Conservation (phyloP, 208 protist genomes). For the Leishmania aethiopica region DNA sequence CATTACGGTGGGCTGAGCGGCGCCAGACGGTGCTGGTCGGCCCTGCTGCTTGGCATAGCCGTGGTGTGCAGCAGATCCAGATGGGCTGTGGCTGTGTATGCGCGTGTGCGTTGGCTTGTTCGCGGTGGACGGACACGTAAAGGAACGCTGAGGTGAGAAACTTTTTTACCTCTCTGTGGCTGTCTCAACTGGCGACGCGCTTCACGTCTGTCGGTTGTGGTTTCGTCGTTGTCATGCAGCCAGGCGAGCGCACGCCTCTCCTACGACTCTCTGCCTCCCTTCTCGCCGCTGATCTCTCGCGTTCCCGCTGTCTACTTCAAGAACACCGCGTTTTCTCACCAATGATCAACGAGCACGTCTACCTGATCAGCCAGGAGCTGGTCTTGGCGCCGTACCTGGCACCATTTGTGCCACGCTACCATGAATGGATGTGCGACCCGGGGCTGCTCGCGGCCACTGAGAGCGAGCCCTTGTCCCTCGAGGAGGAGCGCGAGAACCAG, state of each 20-base stretch:
- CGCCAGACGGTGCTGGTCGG: background rate
- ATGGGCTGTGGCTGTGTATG: too few relatives aligned
- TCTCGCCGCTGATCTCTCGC: background rate
- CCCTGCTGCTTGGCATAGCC: too few relatives aligned
- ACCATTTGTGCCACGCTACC: slow-evolving; percentile 83
- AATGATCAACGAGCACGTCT: slow-evolving; percentile 88
- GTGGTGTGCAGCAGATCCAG: too few relatives aligned
- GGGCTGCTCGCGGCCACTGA: slow-evolving; percentile 75
- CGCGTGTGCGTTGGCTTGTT: too few relatives aligned
- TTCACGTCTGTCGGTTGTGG: background rate
- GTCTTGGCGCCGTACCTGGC: slow-evolving; percentile 85
- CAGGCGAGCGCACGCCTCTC: background rate
- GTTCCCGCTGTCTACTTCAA: slow-evolving; percentile 3
- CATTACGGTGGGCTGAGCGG: background rate
- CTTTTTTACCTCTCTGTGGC: too few relatives aligned
- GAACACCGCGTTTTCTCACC: background rate
- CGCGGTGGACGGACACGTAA: too few relatives aligned
- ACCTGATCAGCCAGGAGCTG: slow-evolving; percentile 47
- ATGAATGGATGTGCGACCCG: slow-evolving; percentile 88
- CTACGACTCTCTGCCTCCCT: background rate
- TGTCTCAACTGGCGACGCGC: background rate
- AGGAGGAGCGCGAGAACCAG: slow-evolving; percentile 91
- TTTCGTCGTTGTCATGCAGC: background rate
- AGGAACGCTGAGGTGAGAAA: too few relatives aligned
- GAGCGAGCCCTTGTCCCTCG: slow-evolving; percentile 84